Base-by-base conservation (phyloP, 805 yeast genomes). In the Barnettozyma populi region DNA sequence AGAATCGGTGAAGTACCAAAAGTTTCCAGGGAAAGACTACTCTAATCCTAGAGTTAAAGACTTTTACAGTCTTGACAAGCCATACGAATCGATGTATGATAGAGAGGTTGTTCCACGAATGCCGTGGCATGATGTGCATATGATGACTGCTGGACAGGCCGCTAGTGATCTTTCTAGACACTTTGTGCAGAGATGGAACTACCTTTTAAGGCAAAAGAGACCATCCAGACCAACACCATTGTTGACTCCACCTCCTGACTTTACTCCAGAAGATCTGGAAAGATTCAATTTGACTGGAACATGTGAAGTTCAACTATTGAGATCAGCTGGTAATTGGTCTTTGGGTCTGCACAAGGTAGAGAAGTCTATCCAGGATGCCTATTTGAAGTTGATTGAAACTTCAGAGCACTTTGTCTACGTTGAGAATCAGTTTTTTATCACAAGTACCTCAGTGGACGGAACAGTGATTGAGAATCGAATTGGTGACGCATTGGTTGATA, bases 41-140 rank as follows among this genome's bases (percentile, higher is more conserved):
- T 90, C 98, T 0, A 94, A 94, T 63, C 96, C 99, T 3, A 77
- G 99, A 54, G 89, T 86, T 14, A 84, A 84, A 58, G 99, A 94
- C 64, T 94, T 94, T 63, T 77, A 64, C 60, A 83, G 76, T 4
- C 73, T 94, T 49, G 88, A 90, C 53, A 80, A 82, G 56, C 98
- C 99, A 2, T 89, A 83, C 59, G 95, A 88, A 44, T 87, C 88
- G 20, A 85, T 92, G 94, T 89, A 89, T 61, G 95, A 94, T 64
- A 76, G 99, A 51, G 71, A 76, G 14, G 65, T 65, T 18, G 75
- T 79, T 19, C 98, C 99, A 2, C 78, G 99, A 57, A 94, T 94
- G 99, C 99, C 99, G 9, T 94, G 99, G 99, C 99, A 94, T 66
- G 99, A 94, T 74, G 88, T 94, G 35, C 98, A 94, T 56, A 94